Conservation (phyloP, 2,329 filamentous ascomycete species). For the Aspergillus vadensis region DNA sequence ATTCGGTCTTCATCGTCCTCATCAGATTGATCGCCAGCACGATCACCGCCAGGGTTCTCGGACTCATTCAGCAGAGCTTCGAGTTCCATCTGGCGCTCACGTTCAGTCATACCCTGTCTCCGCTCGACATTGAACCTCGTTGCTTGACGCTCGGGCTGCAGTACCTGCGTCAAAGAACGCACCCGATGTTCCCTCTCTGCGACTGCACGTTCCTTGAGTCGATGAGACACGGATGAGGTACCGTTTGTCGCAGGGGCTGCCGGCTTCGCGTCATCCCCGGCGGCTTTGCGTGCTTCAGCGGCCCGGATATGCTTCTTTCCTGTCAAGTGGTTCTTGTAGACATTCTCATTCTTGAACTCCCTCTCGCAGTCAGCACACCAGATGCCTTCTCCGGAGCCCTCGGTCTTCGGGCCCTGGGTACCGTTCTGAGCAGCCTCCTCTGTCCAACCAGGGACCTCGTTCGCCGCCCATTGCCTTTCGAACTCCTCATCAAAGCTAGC, state of each 20-base stretch:
- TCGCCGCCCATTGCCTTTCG: conserved; percentile 75
- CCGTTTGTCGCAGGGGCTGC: conserved; percentile 22
- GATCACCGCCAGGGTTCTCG: conserved; percentile 40
- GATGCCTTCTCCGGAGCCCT: conserved; percentile 66
- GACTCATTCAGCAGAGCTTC: conserved; percentile 76
- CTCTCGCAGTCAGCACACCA: conserved; percentile 94
- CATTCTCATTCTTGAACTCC: conserved; percentile 92
- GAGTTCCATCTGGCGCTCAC: conserved; percentile 89
- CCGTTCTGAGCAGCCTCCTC: conserved; percentile 52
- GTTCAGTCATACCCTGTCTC: conserved; percentile 95
- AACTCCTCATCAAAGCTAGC: conserved; percentile 80
- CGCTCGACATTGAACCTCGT: conserved; percentile 94
- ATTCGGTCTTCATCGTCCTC: conserved; percentile 82
- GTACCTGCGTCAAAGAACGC: conserved; percentile 74
- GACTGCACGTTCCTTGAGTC: conserved; percentile 83
- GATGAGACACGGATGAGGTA: conserved; percentile 37
- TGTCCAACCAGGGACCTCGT: conserved; percentile 78
- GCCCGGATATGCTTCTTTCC: conserved; percentile 93
- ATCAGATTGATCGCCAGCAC: conserved; percentile 64
- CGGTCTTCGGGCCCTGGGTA: conserved; percentile 48
- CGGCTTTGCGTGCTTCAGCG: conserved; percentile 63
- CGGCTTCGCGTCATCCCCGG: conserved; percentile 37
- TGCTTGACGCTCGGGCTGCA: conserved; percentile 84
- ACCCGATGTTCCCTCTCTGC: conserved; percentile 86
- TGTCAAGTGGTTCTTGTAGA: conserved; percentile 83